A percentile compares a stretch with the other conserved stretches of the same genome.
Evolutionary conservation across 2,329 filamentous ascomycete species (phyloP).

Genomic region (Hirsutella thompsonii): DNA sequence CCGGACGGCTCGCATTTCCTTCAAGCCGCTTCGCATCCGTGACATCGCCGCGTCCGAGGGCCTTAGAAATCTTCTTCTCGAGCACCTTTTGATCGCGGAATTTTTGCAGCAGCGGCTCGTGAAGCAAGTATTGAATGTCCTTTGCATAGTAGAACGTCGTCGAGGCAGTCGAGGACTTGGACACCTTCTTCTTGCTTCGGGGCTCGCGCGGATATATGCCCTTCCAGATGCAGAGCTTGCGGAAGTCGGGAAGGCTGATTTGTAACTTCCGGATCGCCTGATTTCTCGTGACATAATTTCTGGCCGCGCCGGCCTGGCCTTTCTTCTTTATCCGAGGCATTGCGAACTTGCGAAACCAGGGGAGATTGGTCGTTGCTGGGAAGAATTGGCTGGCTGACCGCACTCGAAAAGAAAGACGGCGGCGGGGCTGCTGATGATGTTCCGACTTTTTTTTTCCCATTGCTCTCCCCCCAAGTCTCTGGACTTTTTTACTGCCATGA

Average conservation of each 20-base stretch:
- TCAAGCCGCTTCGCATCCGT: slow-evolving; percentile 80
- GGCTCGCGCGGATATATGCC: slow-evolving; percentile 97
- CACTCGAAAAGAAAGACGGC: slow-evolving; percentile 9
- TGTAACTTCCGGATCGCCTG: slow-evolving; percentile 97
- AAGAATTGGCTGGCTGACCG: slow-evolving; percentile 8
- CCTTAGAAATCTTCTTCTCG: slow-evolving; percentile 93
- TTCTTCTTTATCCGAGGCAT: slow-evolving; percentile 85
- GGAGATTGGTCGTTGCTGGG: too few species aligned
- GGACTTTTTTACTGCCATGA: slow-evolving; percentile 21
- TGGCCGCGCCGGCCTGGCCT: slow-evolving; percentile 81
- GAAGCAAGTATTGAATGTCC: slow-evolving; percentile 95
- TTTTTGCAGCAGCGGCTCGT: slow-evolving; percentile 86
- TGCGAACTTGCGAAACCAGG: slow-evolving; percentile 11
- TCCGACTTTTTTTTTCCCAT: slow-evolving; percentile 16
- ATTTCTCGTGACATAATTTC: slow-evolving; percentile 96
- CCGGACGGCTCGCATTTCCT: slow-evolving; percentile 70
- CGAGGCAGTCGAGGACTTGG: slow-evolving; percentile 75
- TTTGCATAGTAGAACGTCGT: slow-evolving; percentile 90
- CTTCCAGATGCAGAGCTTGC: slow-evolving; percentile 98
- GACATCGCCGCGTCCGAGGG: slow-evolving; percentile 83
- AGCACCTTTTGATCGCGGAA: slow-evolving; percentile 96
- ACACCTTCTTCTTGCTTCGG: slow-evolving; percentile 91
- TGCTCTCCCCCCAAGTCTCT: not conserved
- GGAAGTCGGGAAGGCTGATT: slow-evolving; percentile 92
- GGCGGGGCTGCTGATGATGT: slow-evolving; percentile 19